phyloP scores from a whole-genome alignment of 768 basidiomycete species.

The Astraeus odoratus region DNA sequence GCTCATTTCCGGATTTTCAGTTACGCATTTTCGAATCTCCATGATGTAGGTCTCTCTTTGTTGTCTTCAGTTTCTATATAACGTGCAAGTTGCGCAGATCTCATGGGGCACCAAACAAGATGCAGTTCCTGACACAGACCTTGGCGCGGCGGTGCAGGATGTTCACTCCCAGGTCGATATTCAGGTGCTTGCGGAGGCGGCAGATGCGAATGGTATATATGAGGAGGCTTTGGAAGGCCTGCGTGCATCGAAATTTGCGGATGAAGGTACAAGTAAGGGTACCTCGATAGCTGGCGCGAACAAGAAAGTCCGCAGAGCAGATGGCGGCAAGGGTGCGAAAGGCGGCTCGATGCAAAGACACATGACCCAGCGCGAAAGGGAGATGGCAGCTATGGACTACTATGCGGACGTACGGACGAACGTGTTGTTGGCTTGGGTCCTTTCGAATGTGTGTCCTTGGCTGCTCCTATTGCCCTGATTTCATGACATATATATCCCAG shows the following conservation, averaged over 20 bases:
- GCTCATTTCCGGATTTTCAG: slow-evolving; percentile 34
- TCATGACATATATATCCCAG: slow-evolving; percentile 27
- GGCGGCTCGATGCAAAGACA: slow-evolving; percentile 10
- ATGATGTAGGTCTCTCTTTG: slow-evolving; percentile 47
- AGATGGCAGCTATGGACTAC: slow-evolving; percentile 75
- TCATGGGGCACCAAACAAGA: slow-evolving; percentile 98
- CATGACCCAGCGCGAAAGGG: slow-evolving; percentile 51
- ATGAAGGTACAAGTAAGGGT: slow-evolving; percentile 1
- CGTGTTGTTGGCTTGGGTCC: slow-evolving; percentile 71
- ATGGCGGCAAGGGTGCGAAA: slow-evolving; percentile 8
- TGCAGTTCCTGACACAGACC: slow-evolving; percentile 60
- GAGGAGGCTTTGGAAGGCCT: slow-evolving; percentile 78
- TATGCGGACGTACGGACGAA: slow-evolving; percentile 86
- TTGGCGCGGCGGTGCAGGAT: slow-evolving; percentile 80
- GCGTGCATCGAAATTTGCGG: slow-evolving; percentile 43
- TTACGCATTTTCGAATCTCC: slow-evolving; percentile 80
- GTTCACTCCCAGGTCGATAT: slow-evolving; percentile 80
- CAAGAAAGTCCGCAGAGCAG: slow-evolving; percentile 3
- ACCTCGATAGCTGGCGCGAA: neutral
- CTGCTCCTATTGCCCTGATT: neutral
- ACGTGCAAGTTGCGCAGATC: slow-evolving; percentile 38
- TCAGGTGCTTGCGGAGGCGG: slow-evolving; percentile 74
- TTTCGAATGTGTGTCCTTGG: slow-evolving; percentile 60
- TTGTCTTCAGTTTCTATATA: slow-evolving; percentile 4
- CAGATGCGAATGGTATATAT: slow-evolving; percentile 78